phyloP scores from a whole-genome alignment of 768 basidiomycete species.

The Phanerochaete carnosa region DNA sequence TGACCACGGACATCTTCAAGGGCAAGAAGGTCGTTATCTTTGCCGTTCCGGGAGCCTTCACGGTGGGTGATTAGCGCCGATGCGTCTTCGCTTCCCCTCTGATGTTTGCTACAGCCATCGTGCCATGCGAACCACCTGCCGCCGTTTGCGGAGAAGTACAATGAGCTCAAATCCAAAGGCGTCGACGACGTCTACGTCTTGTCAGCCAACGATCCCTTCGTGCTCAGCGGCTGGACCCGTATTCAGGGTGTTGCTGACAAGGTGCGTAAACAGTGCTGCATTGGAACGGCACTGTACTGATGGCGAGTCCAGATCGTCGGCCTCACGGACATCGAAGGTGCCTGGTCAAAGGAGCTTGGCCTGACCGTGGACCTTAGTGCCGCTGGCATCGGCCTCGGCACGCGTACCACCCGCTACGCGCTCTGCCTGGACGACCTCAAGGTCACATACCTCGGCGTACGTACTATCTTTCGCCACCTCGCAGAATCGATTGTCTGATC shows the following conservation, averaged over 20 bases:
- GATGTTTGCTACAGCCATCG: conserved; percentile 21
- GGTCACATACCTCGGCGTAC: conserved; percentile 57
- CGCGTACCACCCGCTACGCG: conserved; percentile 50
- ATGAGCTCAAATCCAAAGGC: conserved; percentile 75
- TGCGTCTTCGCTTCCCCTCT: background rate
- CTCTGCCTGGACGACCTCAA: conserved; percentile 67
- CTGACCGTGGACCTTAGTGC: conserved; percentile 50
- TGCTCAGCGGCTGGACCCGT: conserved; percentile 45
- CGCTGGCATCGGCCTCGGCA: conserved; percentile 33
- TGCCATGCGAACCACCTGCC: conserved; percentile 44
- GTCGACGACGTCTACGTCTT: conserved; percentile 69
- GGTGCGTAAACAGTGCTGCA: conserved; percentile 35
- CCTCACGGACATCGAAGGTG: conserved; percentile 32
- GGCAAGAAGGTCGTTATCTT: conserved; percentile 81
- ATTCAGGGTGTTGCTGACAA: conserved; percentile 49
- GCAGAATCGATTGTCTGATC: background rate
- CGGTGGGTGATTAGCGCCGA: conserved; percentile 40
- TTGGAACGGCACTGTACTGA: background rate
- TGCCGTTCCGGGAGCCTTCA: conserved; percentile 79
- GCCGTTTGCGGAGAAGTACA: conserved; percentile 60
- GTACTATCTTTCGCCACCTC: conserved; percentile 5
- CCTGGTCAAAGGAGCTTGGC: conserved; percentile 37
- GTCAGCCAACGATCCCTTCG: conserved; percentile 78
- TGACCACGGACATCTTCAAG: conserved; percentile 66
- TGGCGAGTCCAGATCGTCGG: conserved; percentile 27